Percentiles rank a stretch among this genome's conserved stretches.
phyloP scores from a whole-genome alignment of 1,139 yeast genomes.

The Pichia sp. region DNA sequence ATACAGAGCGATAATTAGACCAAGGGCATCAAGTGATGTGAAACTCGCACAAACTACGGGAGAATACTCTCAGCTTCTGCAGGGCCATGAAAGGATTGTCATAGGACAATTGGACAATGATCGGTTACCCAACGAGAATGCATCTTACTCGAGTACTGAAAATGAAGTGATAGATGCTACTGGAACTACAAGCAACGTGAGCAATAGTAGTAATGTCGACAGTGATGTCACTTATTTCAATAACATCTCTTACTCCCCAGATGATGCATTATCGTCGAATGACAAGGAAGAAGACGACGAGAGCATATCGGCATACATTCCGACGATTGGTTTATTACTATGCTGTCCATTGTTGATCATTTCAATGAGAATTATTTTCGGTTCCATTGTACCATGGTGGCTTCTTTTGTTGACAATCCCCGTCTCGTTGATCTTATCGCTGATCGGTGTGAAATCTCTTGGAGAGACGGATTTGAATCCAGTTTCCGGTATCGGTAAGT shows the following conservation, averaged over 20 bases:
- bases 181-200: constrained; percentile 7
- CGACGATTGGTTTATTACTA: constrained; percentile 51
- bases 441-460: constrained; percentile 84
- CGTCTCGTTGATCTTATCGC: constrained; percentile 70
- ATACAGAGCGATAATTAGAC: constrained; percentile 31
- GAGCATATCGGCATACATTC: constrained; percentile 7
- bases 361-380: constrained; percentile 62
- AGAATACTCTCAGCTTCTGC: not conserved
- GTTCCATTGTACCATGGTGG: constrained; percentile 61
- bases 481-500: constrained; percentile 92
- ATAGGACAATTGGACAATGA: not conserved
- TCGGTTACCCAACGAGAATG: not conserved
- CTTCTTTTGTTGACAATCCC: constrained; percentile 62
- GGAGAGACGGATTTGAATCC: constrained; percentile 98
- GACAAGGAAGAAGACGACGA: constrained; percentile 14
- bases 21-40: not conserved
- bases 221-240: not conserved
- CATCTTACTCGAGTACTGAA: constrained; percentile 11
- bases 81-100: not conserved
- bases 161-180: constrained; percentile 4
- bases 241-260: not conserved
- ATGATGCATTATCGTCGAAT: no score
- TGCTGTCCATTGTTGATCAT: constrained; percentile 64
- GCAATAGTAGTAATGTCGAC: constrained; percentile 1
- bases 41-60: not conserved